These are phyloP conservation scores for Metarhizium humberi DNA, from an alignment of 2,329 filamentous ascomycete genomes.

Conservation along the genomic window DNA sequence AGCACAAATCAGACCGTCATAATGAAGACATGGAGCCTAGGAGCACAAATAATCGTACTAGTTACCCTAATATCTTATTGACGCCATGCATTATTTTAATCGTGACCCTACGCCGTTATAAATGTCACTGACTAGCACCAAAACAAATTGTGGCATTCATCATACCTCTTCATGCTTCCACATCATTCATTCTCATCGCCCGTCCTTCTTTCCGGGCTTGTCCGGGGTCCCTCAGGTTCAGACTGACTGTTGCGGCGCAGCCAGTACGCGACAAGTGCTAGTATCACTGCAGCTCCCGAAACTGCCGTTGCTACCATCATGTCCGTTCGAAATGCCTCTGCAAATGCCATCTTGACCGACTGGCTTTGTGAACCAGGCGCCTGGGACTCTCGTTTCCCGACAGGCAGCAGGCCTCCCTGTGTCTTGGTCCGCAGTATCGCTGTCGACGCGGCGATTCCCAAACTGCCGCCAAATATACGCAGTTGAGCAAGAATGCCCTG, in stretches of 20 bases:
- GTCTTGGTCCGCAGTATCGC: conserved; percentile 30
- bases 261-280: conserved; percentile 18
- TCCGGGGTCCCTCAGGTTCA: not conserved
- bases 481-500: conserved; percentile 44
- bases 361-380: conserved; percentile 19
- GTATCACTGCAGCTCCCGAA: conserved; percentile 28
- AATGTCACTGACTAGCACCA: too few species aligned
- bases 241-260: not conserved
- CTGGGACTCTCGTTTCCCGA: conserved; percentile 13
- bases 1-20: not conserved
- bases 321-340: conserved; percentile 33
- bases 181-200: not conserved
- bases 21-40: too few species aligned
- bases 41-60: too few species aligned
- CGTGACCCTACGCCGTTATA: too few species aligned
- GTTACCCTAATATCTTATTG: too few species aligned
- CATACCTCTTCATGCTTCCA: not conserved
- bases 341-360: conserved; percentile 27
- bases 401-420: not conserved
- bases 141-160: too few species aligned
- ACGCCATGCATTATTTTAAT: too few species aligned
- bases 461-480: conserved; percentile 42
- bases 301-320: conserved; percentile 37
- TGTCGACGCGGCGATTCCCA: conserved; percentile 44
- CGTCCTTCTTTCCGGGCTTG: not conserved